Base-by-base conservation (phyloP, 108 stramenopile species). In the Pseudonitzschia delicatissima region DNA sequence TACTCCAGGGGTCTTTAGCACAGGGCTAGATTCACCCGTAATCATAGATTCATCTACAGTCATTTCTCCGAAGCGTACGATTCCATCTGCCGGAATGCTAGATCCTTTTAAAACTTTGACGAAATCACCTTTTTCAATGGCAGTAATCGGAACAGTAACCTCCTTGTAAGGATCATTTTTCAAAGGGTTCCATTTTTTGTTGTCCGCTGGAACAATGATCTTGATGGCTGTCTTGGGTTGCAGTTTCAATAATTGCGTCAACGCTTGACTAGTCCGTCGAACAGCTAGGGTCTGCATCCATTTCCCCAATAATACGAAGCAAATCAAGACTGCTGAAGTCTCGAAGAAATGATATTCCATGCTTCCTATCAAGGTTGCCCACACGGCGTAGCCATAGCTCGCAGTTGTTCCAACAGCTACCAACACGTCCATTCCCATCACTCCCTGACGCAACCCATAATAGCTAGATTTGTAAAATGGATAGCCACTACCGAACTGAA, bases 281-380 rank as follows among this genome's bases (percentile, higher is more conserved):
- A 92, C 94, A 1, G 97, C 98, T 53, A 76, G 64, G 13, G 89
- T 80, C 73, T 96, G 89, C 52, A 96, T 48, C 75, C 77, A 92
- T 65, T 98, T 99, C 21, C 99, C 99, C 13, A 96, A 59, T 12
- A 94, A 84, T 9, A 99, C 97, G 68, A 99, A 98, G 25, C 91
- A 92, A 35, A 99, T 88, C 33, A 99, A 73, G 87, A 96, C 93
- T 20, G 96, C 97, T 9, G 91, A 83, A 2, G 97, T 97, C 69
- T 99, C 99, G 74, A 98, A 99, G 44, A 77, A 77, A 34, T 77
- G 71, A 27, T 72, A 72, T 50, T 72, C 71, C 42, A 68, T 67
- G n/a, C 35, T 25, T 18, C 70, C 64, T 4, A 29, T 64, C 6
- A 73, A n/a, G 15, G 76, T 49, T 3, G 72, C 69, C 64, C 62